phyloP scores from a whole-genome alignment of 2,329 filamentous ascomycete species.

The Lachnellula occidentalis region DNA sequence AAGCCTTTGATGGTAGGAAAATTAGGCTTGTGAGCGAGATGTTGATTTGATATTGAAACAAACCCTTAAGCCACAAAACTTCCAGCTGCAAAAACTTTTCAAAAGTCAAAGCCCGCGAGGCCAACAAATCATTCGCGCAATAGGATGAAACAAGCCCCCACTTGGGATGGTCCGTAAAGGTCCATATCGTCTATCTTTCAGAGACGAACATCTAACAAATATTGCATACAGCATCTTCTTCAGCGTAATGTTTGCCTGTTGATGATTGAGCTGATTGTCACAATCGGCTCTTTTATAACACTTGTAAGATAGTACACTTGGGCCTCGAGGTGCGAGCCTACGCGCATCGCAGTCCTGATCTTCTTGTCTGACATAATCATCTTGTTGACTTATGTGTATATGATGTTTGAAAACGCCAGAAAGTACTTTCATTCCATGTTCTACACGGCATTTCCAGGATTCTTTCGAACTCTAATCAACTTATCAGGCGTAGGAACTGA shows the following conservation, averaged over 20 bases:
- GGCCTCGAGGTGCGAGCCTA: slow-evolving; percentile 11
- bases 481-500: not conserved
- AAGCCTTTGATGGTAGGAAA: too few relatives aligned
- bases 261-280: slow-evolving; percentile 16
- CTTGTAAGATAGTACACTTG: slow-evolving; percentile 17
- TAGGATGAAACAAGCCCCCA: not conserved
- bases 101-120: not conserved
- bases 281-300: slow-evolving; percentile 17
- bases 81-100: not conserved
- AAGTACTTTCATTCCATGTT: slow-evolving; percentile 19
- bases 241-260: slow-evolving; percentile 18
- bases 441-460: slow-evolving; percentile 8
- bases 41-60: not conserved
- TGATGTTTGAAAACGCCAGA: slow-evolving; percentile 13
- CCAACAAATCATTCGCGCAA: not conserved
- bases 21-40: too few relatives aligned
- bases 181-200: not conserved
- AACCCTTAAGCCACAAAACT: not conserved
- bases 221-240: slow-evolving; percentile 14
- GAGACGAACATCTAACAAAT: not conserved
- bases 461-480: not conserved
- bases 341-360: slow-evolving; percentile 13
- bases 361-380: slow-evolving; percentile 15
- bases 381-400: slow-evolving; percentile 13
- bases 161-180: not conserved